Conservation (phyloP, 129 eudicot species). For the Pittosporum tobira region DNA sequence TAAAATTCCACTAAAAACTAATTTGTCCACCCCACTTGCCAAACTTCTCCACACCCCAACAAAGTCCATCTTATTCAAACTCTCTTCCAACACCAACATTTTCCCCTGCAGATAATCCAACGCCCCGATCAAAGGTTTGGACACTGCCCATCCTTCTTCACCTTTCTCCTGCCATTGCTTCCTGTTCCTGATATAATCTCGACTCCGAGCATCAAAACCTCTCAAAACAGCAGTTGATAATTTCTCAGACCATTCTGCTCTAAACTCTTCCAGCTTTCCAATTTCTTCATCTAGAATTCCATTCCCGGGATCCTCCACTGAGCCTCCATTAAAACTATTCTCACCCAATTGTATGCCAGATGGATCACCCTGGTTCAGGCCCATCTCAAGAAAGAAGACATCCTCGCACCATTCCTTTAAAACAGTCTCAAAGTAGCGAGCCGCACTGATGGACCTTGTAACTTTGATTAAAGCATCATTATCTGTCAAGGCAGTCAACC, state of each 20-base stretch:
- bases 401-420: conserved; percentile 78
- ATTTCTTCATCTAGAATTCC: conserved; percentile 60
- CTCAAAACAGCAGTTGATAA: conserved; percentile 60
- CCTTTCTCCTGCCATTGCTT: conserved; percentile 78
- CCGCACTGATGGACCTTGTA: conserved; percentile 58
- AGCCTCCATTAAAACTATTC: conserved; percentile 1
- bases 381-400: conserved; percentile 82
- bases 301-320: conserved; percentile 20
- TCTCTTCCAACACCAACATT: conserved; percentile 44
- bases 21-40: conserved; percentile 54
- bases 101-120: conserved; percentile 78
- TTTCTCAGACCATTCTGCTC: conserved; percentile 76
- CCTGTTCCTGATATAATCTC: conserved; percentile 72
- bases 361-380: conserved; percentile 27
- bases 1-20: conserved; percentile 44
- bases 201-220: conserved; percentile 64
- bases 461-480: conserved; percentile 68
- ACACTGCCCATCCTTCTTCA: conserved; percentile 62
- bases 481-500: conserved; percentile 77
- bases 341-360: conserved; percentile 13
- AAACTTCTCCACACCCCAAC: conserved; percentile 71
- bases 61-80: conserved; percentile 66
- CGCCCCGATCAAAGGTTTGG: conserved; percentile 56
- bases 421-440: conserved; percentile 46
- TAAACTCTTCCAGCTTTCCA: conserved; percentile 55